Evolutionary conservation across 768 basidiomycete species (phyloP), one percentile per base, ranked within the genome.

Genomic region (Cystofilobasidium capitatum): DNA sequence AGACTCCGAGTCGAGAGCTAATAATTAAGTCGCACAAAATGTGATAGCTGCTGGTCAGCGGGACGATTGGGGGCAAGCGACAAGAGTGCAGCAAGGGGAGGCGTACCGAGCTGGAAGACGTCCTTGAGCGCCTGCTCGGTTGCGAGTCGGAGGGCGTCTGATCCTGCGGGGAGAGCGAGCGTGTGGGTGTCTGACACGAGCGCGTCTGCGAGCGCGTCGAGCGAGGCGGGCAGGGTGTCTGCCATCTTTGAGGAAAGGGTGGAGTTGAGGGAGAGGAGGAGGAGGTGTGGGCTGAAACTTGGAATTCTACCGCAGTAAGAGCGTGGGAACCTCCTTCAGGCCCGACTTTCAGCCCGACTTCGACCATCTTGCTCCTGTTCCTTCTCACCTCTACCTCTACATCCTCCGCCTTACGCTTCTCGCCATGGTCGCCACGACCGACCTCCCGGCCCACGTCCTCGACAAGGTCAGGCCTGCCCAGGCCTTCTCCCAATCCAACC

Each of bases 361-460:
- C n/a, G n/a, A n/a, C n/a, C n/a, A n/a, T n/a, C n/a, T n/a, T n/a
- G n/a, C n/a, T n/a, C n/a, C n/a, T n/a, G n/a, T n/a, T n/a, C n/a
- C n/a, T n/a, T n/a, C n/a, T n/a, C n/a, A n/a, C n/a, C n/a, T n/a
- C n/a, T n/a, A n/a, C n/a, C n/a, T n/a, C n/a, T n/a, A n/a, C n/a
- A n/a, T n/a, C n/a, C n/a, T n/a, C n/a, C n/a, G n/a, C n/a, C n/a
- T n/a, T n/a, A n/a, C n/a, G n/a, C n/a, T n/a, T n/a, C n/a, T 85
- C 83, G 78, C 97, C 94, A 51, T 88, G 80, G 20, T 94, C 94
- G 24, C 93, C 94, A 75, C 91, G 93, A 70, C 94, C 91, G 26
- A 97, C 83, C 77, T 99, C 97, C 79, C 97, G 93, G 0, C 92
- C 92, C 2, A 99, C 92, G 74, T 96, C 97, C 77, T 98, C 94